Evolutionary conservation across 1,139 yeast genomes (phyloP).

Genomic region (Sugiyamaella pinicola): DNA sequence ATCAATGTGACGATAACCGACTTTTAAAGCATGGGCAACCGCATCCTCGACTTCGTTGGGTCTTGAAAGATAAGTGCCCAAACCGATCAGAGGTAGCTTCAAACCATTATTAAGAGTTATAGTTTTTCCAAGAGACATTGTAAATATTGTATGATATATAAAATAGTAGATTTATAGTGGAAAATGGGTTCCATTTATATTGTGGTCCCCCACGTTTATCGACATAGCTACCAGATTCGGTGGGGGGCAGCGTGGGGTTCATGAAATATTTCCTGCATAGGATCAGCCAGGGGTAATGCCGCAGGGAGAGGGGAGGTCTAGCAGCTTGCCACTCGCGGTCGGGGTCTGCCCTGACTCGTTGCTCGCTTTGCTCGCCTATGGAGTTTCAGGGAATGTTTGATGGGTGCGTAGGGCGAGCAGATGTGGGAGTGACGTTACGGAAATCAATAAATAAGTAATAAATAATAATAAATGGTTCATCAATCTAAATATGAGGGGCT

Average conservation of each 20-base stretch:
- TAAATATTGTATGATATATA: not conserved
- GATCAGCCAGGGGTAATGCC: not conserved
- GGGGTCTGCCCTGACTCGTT: no score
- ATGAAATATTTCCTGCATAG: not conserved
- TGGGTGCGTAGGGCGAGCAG: no score
- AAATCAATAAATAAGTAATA: not conserved
- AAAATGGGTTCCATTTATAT: not conserved
- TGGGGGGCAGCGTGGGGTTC: slow-evolving; percentile 14
- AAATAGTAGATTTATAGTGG: not conserved
- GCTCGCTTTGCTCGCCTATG: no score
- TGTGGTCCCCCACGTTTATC: slow-evolving; percentile 8
- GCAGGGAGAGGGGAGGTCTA: no score
- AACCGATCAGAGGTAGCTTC: slow-evolving; percentile 52
- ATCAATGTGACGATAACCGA: slow-evolving; percentile 66
- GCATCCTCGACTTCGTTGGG: slow-evolving; percentile 42
- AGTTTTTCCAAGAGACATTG: slow-evolving; percentile 19
- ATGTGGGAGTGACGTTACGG: no score
- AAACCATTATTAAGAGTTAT: slow-evolving; percentile 42
- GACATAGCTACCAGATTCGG: not conserved
- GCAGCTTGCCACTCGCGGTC: no score
- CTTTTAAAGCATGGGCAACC: slow-evolving; percentile 30
- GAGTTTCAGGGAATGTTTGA: no score
- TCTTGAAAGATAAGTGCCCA: slow-evolving; percentile 66
- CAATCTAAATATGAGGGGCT: not conserved
- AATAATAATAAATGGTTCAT: not conserved